Evolutionary conservation across 2,329 filamentous ascomycete genomes (phyloP), one percentile per base, ranked within the genome.

Genomic region (Botrytis fabae): DNA sequence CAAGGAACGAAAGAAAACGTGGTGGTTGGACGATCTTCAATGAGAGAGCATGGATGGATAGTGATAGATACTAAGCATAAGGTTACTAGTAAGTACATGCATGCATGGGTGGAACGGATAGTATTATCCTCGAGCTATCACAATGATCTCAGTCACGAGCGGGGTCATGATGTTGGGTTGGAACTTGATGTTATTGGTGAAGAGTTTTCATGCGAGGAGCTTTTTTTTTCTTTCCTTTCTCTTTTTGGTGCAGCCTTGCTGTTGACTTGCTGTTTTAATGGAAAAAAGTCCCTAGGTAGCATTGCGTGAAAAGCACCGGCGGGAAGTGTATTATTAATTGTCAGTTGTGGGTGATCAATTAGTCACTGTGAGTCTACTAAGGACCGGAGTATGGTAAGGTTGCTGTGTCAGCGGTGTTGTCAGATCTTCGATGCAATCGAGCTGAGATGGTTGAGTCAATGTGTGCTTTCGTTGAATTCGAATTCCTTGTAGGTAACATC

Each of bases 21-120:
- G 40, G 32, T 54, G 69, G 59, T 63, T 70, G 69, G 44, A 54
- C 35, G 69, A 70, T 71, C 69, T n/a, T 64, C 44, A 14, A 51
- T 71, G 46, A 20, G n/a, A 25, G 32, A 16, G 59, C 59, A 61
- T 61, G 59, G 25, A 63, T 63, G 38, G 32, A 54, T 51, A 66
- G 44, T 66, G 40, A 32, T 32, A 32, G 2, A 4, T 32, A 32
- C 32, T 32, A 32, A 65, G 46, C 44, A 66, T 10, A 38, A 28
- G 51, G 51, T 16, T 28, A 54, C 48, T n/a, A 51, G 48, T 51
- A 22, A 38, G 28, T 16, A 2, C 7, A n/a, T 18, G 35, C 28
- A 28, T 28, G 16, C 61, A 48, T 66, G 63, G 22, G n/a, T 66
- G 63, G 63, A 51, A 51, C 63, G 12, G 63, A 51, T 35, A 35